Conservation (phyloP, 495 filamentous ascomycete genomes). For the Niebla homalea region DNA sequence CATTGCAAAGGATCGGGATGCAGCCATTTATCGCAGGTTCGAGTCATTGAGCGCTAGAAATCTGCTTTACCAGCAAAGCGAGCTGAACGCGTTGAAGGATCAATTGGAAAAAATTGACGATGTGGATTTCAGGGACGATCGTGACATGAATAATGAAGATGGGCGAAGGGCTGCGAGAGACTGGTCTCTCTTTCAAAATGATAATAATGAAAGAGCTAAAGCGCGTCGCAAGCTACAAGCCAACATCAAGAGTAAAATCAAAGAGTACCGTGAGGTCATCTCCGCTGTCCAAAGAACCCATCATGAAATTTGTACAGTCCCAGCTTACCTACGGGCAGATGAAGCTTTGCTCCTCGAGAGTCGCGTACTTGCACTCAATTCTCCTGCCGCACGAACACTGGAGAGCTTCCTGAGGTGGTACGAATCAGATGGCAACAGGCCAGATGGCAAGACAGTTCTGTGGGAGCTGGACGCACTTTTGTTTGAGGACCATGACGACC, state of each 20-base stretch:
- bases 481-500: constrained; percentile 5
- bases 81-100: constrained; percentile 12
- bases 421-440: not conserved
- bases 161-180: not conserved
- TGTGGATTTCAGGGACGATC: not conserved
- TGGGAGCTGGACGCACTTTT: constrained; percentile 9
- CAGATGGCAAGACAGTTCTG: not conserved
- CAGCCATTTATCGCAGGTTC: constrained; percentile 15
- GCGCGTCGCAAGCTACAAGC: constrained; percentile 5
- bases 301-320: no score
- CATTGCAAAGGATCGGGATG: constrained; percentile 15
- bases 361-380: constrained; percentile 7
- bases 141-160: not conserved
- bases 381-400: not conserved
- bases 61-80: constrained; percentile 18
- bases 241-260: constrained; percentile 7
- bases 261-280: constrained; percentile 14
- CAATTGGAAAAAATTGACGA: constrained; percentile 3
- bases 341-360: constrained; percentile 15
- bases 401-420: constrained; percentile 8
- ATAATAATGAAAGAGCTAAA: not conserved
- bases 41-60: constrained; percentile 12
- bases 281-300: no score
- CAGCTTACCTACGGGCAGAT: constrained; percentile 2
- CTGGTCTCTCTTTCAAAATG: not conserved